These are phyloP conservation scores for Trichoderma endophyticum DNA, from an alignment of 2,329 filamentous ascomycete species.

Conservation along the genomic window DNA sequence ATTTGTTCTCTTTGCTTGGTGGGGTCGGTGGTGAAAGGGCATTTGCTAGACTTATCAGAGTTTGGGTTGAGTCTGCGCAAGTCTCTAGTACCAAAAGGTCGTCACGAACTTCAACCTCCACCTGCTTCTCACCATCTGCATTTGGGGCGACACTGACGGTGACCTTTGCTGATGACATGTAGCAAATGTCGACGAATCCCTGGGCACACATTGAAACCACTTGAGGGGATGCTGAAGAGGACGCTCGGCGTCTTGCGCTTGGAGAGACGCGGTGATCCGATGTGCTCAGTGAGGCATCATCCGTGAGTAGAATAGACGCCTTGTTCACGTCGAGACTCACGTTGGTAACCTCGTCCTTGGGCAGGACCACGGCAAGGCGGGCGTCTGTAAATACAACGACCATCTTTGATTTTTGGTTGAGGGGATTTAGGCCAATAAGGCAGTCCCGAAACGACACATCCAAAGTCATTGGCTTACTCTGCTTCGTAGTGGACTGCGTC, in stretches of 20 bases:
- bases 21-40: conserved; percentile 80
- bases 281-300: conserved; percentile 54
- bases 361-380: conserved; percentile 64
- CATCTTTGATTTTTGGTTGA: conserved; percentile 70
- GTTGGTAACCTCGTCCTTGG: conserved; percentile 61
- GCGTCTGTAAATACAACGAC: conserved; percentile 77
- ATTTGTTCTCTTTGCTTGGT: conserved; percentile 79
- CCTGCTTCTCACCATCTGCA: conserved; percentile 56
- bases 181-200: conserved; percentile 84
- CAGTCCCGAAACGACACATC: conserved; percentile 79
- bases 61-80: conserved; percentile 95
- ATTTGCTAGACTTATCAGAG: conserved; percentile 73
- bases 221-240: conserved; percentile 45
- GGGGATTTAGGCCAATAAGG: conserved; percentile 78
- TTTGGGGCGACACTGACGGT: conserved; percentile 57
- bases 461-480: conserved; percentile 59
- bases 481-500: conserved; percentile 26
- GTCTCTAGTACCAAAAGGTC: conserved; percentile 88
- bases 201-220: conserved; percentile 56
- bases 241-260: conserved; percentile 26
- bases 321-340: conserved; percentile 70
- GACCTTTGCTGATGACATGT: conserved; percentile 77
- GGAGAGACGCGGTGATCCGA: conserved; percentile 20
- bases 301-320: conserved; percentile 77
- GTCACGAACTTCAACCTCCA: conserved; percentile 80